A percentile compares a stretch with the other conserved stretches of the same genome.
Evolutionary conservation across 495 filamentous ascomycete genomes (phyloP).

Genomic region (Penicillium subrubescens): DNA sequence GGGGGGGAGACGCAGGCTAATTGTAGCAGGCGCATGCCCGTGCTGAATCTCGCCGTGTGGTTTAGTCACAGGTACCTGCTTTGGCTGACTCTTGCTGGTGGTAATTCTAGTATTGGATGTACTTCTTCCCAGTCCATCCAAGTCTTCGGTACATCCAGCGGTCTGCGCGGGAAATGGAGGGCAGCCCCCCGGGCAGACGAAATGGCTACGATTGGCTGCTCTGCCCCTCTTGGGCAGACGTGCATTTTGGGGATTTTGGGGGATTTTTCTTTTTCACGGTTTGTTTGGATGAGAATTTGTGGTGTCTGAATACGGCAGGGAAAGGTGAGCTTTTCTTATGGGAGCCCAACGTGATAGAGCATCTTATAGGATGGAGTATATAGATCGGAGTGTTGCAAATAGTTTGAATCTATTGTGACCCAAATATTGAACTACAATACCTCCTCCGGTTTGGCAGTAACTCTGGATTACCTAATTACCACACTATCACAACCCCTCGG

Average conservation of each 20-base stretch:
- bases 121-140: neutral
- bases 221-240: conserved; percentile 50
- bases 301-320: neutral
- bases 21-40: conserved; percentile 30
- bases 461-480: neutral
- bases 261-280: conserved; percentile 14
- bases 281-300: neutral
- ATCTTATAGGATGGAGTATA: conserved; percentile 8
- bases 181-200: conserved; percentile 19
- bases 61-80: neutral
- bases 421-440: no score
- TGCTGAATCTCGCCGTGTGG: neutral
- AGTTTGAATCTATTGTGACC: neutral
- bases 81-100: neutral
- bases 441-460: no score
- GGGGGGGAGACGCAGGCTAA: conserved; percentile 27
- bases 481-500: neutral
- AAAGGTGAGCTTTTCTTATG: neutral
- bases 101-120: neutral
- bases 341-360: neutral
- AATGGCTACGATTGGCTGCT: conserved; percentile 47
- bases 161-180: conserved; percentile 40
- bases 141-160: conserved; percentile 30
- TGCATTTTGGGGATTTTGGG: conserved; percentile 32
- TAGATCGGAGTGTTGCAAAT: neutral